Evolutionary conservation across 345 rosid genomes (phyloP).

Genomic region (Arabidopsis thaliana): TAIR10.1 NC_003070.9:4992501-4993000

Average conservation of each 20-base stretch:
- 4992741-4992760: background rate
- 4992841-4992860: background rate
- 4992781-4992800: background rate
- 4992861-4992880: background rate
- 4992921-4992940: background rate
- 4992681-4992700: background rate
- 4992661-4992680: background rate
- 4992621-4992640: background rate
- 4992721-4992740: background rate
- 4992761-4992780: background rate
- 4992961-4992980: too few species aligned
- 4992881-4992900: background rate
- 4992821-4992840: background rate
- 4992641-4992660: slow-evolving; percentile 14
- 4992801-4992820: background rate
- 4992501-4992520: slow-evolving; percentile 13
- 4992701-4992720: background rate
- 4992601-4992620: background rate
- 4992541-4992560: slow-evolving; percentile 27
- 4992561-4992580: slow-evolving; percentile 10
- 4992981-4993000: too few species aligned
- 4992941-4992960: background rate
- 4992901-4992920: background rate
- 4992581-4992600: slow-evolving; percentile 15
- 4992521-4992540: too few species aligned